phyloP scores from a whole-genome alignment of 2,329 filamentous ascomycete species.

The Pseudocercospora crystallina region DNA sequence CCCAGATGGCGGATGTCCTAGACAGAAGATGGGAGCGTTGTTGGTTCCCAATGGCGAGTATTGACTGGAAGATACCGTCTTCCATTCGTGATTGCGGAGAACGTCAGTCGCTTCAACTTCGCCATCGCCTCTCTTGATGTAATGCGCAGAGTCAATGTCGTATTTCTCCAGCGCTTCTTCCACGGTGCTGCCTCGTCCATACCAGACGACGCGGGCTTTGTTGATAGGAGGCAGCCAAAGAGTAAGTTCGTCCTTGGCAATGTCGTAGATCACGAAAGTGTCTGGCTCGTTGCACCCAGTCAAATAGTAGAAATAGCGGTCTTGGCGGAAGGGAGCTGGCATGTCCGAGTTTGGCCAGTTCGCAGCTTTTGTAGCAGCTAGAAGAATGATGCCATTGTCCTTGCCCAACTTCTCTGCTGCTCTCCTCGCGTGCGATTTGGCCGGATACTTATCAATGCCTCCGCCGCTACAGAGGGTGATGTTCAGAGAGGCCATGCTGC shows the following conservation, averaged over 20 bases:
- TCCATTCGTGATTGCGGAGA: no score
- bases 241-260: slow-evolving; percentile 68
- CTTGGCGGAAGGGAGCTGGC: slow-evolving; percentile 73
- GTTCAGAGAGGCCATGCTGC: slow-evolving; percentile 4
- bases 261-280: slow-evolving; percentile 77
- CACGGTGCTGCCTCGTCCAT: slow-evolving; percentile 75
- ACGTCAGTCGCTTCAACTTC: no score
- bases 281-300: slow-evolving; percentile 82
- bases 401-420: slow-evolving; percentile 73
- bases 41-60: no score
- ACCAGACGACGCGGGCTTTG: slow-evolving; percentile 90
- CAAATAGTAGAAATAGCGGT: slow-evolving; percentile 88
- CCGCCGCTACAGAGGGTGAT: slow-evolving; percentile 6
- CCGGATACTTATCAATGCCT: slow-evolving; percentile 62
- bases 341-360: slow-evolving; percentile 71
- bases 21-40: no score
- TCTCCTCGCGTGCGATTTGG: slow-evolving; percentile 79
- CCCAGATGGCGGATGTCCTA: no score
- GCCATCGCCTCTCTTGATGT: slow-evolving; percentile 31
- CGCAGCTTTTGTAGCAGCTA: slow-evolving; percentile 59
- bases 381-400: slow-evolving; percentile 71
- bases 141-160: slow-evolving; percentile 73
- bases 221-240: slow-evolving; percentile 90
- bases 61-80: no score
- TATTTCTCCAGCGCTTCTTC: slow-evolving; percentile 74